Evolutionary conservation across 768 basidiomycete species (phyloP), one percentile per base, ranked within the genome.

Genomic region (Boletus tylopilopsis): DNA sequence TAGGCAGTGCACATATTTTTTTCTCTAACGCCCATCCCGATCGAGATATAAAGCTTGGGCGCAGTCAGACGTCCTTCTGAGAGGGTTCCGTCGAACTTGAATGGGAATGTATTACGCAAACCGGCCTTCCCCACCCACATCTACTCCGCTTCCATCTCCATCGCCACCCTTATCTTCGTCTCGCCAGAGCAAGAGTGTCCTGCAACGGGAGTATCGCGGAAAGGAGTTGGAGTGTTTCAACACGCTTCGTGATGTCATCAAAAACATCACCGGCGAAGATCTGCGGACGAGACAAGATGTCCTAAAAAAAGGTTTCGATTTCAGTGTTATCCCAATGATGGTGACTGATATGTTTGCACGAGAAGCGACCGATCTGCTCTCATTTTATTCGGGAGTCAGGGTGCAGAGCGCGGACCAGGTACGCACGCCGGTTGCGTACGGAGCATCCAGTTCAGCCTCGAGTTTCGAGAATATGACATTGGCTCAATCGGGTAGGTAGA

Each of bases 191-290:
- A 65, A 57, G 32, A 50, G 35, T 7, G 13, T 22, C 4, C 18
- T 29, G 39, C 64, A 65, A 22, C 53, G 43, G 45, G 52, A 45
- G 19, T 65, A 65, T 32, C 60, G 63, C 6, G 61, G 60, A 38
- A 60, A 42, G 35, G 64, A 65, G n/a, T 30, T 24, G 5, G 60
- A 54, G 8, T 41, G 45, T 38, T 57, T 65, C 19, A 44, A 45
- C 12, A 23, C 5, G 10, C 64, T 65, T 13, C 54, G 63, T 3
- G 39, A 45, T 4, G 25, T 43, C 18, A 56, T 64, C 27, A 51
- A 36, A 34, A 35, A 33, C 3, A 40, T 60, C 25, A 62, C 55
- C 1, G 47, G 50, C 16, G 41, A 49, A 25, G 52, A 56, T 4
- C 45, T 21, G 2, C 45, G 30, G 10, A 64, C 50, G 11, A 60